Evolutionary conservation across 2,329 filamentous ascomycete genomes (phyloP), one percentile per base, ranked within the genome.

Genomic region (Pestalotiopsis sp.): DNA sequence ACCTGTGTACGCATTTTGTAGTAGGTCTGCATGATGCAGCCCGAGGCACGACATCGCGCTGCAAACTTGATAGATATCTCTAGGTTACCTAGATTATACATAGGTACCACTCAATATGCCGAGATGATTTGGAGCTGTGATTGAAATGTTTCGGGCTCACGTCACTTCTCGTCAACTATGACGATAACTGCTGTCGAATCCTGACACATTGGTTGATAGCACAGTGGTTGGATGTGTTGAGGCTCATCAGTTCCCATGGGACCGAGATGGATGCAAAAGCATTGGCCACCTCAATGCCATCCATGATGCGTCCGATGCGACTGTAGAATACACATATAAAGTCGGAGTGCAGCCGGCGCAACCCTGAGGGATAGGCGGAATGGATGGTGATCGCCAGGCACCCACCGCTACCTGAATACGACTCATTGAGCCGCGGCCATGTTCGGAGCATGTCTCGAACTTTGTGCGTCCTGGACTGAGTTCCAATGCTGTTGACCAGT

Each of bases 341-440:
- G 45, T 52, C 45, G 45, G 45, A 52, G 45, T 52, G 45, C 45
- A 52, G 45, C 45, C 45, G 45, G 45, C 17, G 17, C 45, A 52
- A 52, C n/a, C 45, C 45, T 23, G 45, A 52, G 45, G 45, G 45
- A 11, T 20, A 52, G 17, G 20, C 45, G 45, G 45, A 17, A 49
- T 52, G 45, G 45, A 52, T 52, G 57, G 57, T 17, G 57, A 59
- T 59, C 57, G 57, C 57, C 57, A 59, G 57, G 57, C 57, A 59
- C 57, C 27, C 45, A 52, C 45, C 45, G 45, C 45, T 52, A 4
- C 12, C 57, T 59, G 57, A 59, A 59, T 39, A 62, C 31, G 59
- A 39, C 57, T 59, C 57, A 52, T 52, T 52, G 17, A 52, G 45
- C 45, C 45, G 45, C 45, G 45, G 45, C 45, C 45, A 52, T 52